Percentiles rank a stretch among this genome's conserved stretches.
phyloP scores from a whole-genome alignment of 176 grass and related monocot genomes.

The Sorghum bicolor region Sorghum_bicolor_NCBIv3 NC_012870.2:55603001-55603500 shows the following conservation, averaged over 20 bases:
- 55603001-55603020: background rate
- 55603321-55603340: background rate
- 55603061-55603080: background rate
- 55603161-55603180: background rate
- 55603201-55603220: slow-evolving; percentile 66
- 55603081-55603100: background rate
- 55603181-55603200: slow-evolving; percentile 61
- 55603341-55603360: slow-evolving; percentile 19
- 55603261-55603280: slow-evolving; percentile 95
- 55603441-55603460: background rate
- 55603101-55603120: background rate
- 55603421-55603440: slow-evolving; percentile 39
- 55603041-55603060: background rate
- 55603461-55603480: slow-evolving; percentile 14
- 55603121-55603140: background rate
- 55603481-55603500: slow-evolving; percentile 19
- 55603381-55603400: slow-evolving; percentile 83
- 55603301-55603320: background rate
- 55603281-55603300: slow-evolving; percentile 80
- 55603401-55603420: slow-evolving; percentile 96
- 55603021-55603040: slow-evolving; percentile 14
- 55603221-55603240: slow-evolving; percentile 69
- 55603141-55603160: background rate
- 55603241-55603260: slow-evolving; percentile 91
- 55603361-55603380: slow-evolving; percentile 90